Percentiles rank a stretch among this genome's conserved stretches.
Conservation (phyloP, 148 eudicot species). For the Amaranthus cruentus region DNA sequence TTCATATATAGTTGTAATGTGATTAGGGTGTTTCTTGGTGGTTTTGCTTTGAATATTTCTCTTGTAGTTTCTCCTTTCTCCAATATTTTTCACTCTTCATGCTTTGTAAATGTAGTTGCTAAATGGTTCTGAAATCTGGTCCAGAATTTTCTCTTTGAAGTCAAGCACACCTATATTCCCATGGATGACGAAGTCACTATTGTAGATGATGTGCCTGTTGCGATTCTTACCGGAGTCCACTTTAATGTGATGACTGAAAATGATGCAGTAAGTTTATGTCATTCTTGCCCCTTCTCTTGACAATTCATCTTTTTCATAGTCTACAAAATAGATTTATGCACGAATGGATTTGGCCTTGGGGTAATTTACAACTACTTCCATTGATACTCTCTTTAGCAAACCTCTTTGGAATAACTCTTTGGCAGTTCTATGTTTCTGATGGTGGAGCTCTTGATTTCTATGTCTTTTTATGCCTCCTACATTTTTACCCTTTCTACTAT, state of each 20-base stretch:
- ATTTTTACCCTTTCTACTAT: not conserved
- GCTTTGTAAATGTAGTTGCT: not conserved
- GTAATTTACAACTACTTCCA: not conserved
- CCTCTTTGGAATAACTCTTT: not conserved
- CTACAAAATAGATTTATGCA: not conserved
- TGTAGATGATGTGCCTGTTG: slow-evolving; percentile 54
- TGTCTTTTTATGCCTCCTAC: not conserved
- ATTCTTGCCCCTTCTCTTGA: not conserved
- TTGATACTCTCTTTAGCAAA: not conserved
- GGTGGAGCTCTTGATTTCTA: not conserved
- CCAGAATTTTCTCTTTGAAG: slow-evolving; percentile 6
- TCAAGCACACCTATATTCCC: slow-evolving; percentile 25
- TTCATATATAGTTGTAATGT: not conserved
- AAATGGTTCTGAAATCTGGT: slow-evolving; percentile 10
- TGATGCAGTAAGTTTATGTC: slow-evolving; percentile 63
- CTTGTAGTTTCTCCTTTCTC: not conserved
- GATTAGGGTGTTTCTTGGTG: not conserved
- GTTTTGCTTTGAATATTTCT: slow-evolving; percentile 1
- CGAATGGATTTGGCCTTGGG: not conserved
- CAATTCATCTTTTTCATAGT: slow-evolving; percentile 5
- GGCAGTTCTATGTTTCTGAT: not conserved
- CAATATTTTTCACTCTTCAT: not conserved
- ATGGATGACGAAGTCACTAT: slow-evolving; percentile 45
- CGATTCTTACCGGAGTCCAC: slow-evolving; percentile 47
- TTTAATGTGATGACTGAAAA: slow-evolving; percentile 52